A percentile compares a stretch with the other conserved stretches of the same genome.
Evolutionary conservation across 768 basidiomycete genomes (phyloP).

Genomic region (Cubamyces lactineus): DNA sequence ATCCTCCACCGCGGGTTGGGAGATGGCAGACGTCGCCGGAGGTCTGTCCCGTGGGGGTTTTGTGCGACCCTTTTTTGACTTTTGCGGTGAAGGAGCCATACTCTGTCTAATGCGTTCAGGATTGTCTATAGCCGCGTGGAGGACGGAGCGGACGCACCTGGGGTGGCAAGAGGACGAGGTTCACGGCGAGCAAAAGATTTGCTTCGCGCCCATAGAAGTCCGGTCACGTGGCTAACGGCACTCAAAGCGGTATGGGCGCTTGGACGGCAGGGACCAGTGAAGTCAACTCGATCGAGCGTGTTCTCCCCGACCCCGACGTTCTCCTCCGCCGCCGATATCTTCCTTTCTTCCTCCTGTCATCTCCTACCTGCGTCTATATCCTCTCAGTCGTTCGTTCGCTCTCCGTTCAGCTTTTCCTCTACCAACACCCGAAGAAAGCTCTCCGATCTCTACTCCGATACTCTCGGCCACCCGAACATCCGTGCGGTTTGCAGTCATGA

Average conservation of each 20-base stretch:
- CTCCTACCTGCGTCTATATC: background rate
- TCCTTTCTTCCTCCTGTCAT: background rate
- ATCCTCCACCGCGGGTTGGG: slow-evolving; percentile 57
- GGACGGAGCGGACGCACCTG: slow-evolving; percentile 6
- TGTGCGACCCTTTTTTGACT: slow-evolving; percentile 54
- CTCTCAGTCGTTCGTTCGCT: slow-evolving; percentile 1
- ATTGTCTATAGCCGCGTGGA: background rate
- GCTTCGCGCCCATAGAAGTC: slow-evolving; percentile 13
- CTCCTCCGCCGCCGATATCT: background rate
- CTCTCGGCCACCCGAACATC: background rate
- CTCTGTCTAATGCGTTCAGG: background rate
- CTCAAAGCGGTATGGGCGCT: background rate
- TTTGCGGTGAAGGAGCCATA: slow-evolving; percentile 36
- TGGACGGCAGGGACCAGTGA: background rate
- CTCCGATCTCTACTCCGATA: background rate
- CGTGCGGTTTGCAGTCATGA: slow-evolving; percentile 40
- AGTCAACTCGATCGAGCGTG: slow-evolving; percentile 15
- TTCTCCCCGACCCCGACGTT: background rate
- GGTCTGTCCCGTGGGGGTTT: slow-evolving; percentile 59
- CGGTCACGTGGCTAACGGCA: slow-evolving; percentile 9
- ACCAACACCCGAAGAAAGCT: background rate
- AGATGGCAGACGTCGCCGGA: slow-evolving; percentile 54
- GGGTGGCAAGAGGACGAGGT: slow-evolving; percentile 9
- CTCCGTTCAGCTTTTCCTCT: background rate
- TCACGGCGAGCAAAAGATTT: slow-evolving; percentile 23